phyloP scores from a whole-genome alignment of 129 eudicot species.

The Artemisia argyi region DNA sequence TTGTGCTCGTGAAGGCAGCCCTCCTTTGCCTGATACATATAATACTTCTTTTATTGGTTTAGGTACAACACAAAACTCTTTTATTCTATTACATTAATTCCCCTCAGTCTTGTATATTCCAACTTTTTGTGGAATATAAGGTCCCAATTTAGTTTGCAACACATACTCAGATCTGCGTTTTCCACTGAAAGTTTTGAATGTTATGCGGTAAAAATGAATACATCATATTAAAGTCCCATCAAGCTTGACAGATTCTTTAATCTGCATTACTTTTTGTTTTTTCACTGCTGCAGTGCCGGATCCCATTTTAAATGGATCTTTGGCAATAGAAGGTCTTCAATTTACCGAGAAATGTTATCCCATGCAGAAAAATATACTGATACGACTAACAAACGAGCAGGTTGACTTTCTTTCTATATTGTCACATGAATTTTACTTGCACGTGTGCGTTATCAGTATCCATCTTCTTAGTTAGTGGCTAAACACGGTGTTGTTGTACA shows the following conservation, averaged over 20 bases:
- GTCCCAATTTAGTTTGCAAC: conserved; percentile 18
- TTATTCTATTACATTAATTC: background rate
- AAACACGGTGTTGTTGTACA: conserved; percentile 25
- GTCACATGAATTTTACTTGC: background rate
- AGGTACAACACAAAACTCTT: conserved; percentile 33
- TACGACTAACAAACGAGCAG: conserved; percentile 84
- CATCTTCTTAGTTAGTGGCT: conserved; percentile 1
- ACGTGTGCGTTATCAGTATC: too few relatives aligned
- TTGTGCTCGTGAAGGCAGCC: conserved; percentile 94
- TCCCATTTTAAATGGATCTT: conserved; percentile 63
- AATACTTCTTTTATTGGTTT: conserved; percentile 65
- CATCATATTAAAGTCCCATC: background rate
- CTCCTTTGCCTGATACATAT: conserved; percentile 79
- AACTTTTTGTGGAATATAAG: conserved; percentile 1
- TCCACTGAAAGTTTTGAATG: background rate
- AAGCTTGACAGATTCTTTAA: conserved; percentile 11
- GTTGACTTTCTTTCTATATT: conserved; percentile 35
- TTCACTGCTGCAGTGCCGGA: conserved; percentile 50
- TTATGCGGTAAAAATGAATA: background rate
- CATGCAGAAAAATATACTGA: conserved; percentile 65
- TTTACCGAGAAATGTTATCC: conserved; percentile 78
- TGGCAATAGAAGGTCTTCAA: conserved; percentile 54
- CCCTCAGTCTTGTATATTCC: conserved; percentile 3
- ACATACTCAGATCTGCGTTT: background rate
- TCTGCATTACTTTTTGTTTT: conserved; percentile 6